Conservation (phyloP, 306 rosid genomes). For the Prunus kanzakura region DNA sequence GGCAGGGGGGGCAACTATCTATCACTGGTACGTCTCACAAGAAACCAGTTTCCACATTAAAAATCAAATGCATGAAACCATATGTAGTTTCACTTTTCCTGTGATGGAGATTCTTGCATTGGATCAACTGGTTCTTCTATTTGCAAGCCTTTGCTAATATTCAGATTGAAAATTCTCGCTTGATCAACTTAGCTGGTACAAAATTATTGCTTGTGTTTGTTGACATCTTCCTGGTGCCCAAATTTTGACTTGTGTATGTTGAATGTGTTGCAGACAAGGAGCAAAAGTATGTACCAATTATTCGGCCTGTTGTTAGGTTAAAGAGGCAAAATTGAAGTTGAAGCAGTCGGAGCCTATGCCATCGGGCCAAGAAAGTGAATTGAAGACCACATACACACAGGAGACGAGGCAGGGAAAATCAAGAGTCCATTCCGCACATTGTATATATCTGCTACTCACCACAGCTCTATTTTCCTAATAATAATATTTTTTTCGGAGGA, state of each 20-base stretch:
- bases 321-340: neutral
- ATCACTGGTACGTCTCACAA: conserved; percentile 8
- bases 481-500: neutral
- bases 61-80: neutral
- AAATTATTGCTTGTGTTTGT: neutral
- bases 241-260: neutral
- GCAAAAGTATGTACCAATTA: neutral
- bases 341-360: neutral
- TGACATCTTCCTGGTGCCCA: neutral
- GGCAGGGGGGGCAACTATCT: conserved; percentile 17
- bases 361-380: neutral
- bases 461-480: neutral
- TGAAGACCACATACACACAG: neutral
- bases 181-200: neutral
- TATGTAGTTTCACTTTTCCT: neutral
- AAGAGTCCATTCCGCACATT: neutral
- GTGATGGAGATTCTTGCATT: neutral
- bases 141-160: neutral
- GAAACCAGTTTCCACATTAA: neutral
- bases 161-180: neutral
- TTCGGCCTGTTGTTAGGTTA: neutral
- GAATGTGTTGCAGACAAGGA: neutral
- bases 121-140: neutral
- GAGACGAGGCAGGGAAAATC: neutral
- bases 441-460: conserved; percentile 11